These are phyloP conservation scores for Monosporozyma yasuniensis DNA, from an alignment of 805 yeast genomes.

Conservation along the genomic window DNA sequence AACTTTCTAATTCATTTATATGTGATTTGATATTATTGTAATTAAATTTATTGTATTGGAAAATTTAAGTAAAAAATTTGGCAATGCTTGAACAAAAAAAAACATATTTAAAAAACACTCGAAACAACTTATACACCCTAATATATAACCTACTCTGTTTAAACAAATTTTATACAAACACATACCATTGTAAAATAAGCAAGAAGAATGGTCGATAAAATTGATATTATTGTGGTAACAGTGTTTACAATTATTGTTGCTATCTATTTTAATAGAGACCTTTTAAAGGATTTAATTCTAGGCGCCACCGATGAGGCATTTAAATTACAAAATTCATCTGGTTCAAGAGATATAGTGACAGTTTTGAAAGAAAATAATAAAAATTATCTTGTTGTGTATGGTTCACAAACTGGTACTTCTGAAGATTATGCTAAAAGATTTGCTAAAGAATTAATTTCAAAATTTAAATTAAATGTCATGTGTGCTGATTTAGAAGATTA, in stretches of 20 bases:
- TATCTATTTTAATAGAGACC: conserved; percentile 60
- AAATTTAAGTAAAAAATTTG: too few species aligned
- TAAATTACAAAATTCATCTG: conserved; percentile 32
- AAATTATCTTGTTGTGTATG: conserved; percentile 72
- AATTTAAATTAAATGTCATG: conserved; percentile 76
- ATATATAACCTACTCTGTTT: too few species aligned
- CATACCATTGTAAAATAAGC: too few species aligned
- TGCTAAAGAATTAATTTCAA: conserved; percentile 76
- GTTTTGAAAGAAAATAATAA: conserved; percentile 54
- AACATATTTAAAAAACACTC: too few species aligned
- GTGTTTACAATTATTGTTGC: conserved; percentile 26
- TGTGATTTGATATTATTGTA: too few species aligned
- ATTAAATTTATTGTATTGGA: too few species aligned
- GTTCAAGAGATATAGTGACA: conserved; percentile 49
- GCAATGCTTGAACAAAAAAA: too few species aligned
- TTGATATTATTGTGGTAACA: background rate
- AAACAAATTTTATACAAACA: too few species aligned
- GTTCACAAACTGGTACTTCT: conserved; percentile 97
- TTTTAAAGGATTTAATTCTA: conserved; percentile 15
- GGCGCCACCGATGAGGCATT: conserved; percentile 6
- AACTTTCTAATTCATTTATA: too few species aligned
- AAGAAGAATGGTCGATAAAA: background rate
- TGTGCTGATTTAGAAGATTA: conserved; percentile 83
- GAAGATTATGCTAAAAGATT: conserved; percentile 92
- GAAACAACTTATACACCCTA: too few species aligned